Conservation (phyloP, 2,329 filamentous ascomycete species). For the Beauveria medogensis region DNA sequence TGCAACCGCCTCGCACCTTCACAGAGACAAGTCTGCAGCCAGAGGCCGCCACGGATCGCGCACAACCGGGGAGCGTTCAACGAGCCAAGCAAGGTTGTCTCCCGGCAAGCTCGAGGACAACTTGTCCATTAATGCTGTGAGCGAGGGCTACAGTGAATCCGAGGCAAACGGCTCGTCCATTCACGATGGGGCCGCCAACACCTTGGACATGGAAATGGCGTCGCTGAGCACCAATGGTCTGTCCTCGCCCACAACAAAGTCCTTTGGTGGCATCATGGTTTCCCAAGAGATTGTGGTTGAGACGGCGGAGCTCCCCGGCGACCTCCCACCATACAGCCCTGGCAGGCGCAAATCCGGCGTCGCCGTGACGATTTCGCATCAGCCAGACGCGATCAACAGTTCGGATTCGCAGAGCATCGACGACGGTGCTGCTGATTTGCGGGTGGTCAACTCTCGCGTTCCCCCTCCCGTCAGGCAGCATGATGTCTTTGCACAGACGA, state of each 20-base stretch:
- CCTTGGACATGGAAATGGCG: slow-evolving; percentile 4
- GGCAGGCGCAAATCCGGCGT: not conserved
- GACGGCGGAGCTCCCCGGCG: not conserved
- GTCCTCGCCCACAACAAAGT: slow-evolving; percentile 10
- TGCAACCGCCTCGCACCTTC: not conserved
- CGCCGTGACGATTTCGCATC: not conserved
- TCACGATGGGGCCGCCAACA: not conserved
- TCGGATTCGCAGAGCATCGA: not conserved
- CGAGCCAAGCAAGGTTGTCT: slow-evolving; percentile 16
- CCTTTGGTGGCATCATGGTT: slow-evolving; percentile 52
- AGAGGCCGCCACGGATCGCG: not conserved
- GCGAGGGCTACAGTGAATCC: slow-evolving; percentile 1
- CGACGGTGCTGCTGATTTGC: not conserved
- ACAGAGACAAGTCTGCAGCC: not conserved
- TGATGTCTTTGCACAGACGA: not conserved
- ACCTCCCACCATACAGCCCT: not conserved
- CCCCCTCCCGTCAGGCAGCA: not conserved
- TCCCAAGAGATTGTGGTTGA: slow-evolving; percentile 48
- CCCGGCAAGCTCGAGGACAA: slow-evolving; percentile 13
- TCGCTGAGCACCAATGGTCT: not conserved
- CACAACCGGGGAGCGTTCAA: not conserved
- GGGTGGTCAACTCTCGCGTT: not conserved
- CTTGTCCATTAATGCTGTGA: not conserved
- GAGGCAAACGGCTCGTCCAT: slow-evolving; percentile 3
- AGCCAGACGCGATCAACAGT: not conserved